These are phyloP conservation scores for Taiozyma sp. DNA, from an alignment of 1,139 yeast genomes.

Conservation along the genomic window DNA sequence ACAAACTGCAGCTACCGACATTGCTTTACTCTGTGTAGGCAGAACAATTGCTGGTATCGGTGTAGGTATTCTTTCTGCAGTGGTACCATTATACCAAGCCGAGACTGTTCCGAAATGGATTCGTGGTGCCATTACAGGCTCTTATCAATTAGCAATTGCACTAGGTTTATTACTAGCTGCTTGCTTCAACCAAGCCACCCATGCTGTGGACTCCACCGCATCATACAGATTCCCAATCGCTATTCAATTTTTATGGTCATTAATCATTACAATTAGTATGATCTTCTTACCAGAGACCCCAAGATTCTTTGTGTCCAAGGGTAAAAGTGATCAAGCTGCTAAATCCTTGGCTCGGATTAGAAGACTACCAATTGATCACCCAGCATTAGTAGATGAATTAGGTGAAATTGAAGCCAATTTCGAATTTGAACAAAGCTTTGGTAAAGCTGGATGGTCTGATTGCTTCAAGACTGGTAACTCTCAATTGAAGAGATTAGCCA, in stretches of 20 bases:
- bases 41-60: constrained; percentile 60
- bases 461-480: constrained; percentile 25
- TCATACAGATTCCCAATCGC: constrained; percentile 61
- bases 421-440: constrained; percentile 35
- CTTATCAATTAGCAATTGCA: constrained; percentile 65
- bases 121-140: constrained; percentile 63
- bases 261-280: constrained; percentile 50
- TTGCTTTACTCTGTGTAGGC: constrained; percentile 47
- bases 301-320: constrained; percentile 50
- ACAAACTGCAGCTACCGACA: constrained; percentile 51
- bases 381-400: constrained; percentile 33
- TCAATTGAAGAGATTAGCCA: constrained; percentile 30
- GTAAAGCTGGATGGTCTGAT: constrained; percentile 31
- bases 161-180: constrained; percentile 66
- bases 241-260: constrained; percentile 49
- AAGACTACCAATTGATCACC: constrained; percentile 36
- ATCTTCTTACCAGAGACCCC: constrained; percentile 66
- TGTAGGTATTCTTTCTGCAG: constrained; percentile 62
- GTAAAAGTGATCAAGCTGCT: constrained; percentile 40
- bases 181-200: constrained; percentile 62
- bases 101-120: constrained; percentile 65
- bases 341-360: constrained; percentile 37
- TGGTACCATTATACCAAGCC: constrained; percentile 62
- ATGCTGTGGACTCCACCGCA: constrained; percentile 41
- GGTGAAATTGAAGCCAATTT: constrained; percentile 37